Base-by-base conservation (phyloP, 2,329 filamentous ascomycete species). In the Alternaria viburni region DNA sequence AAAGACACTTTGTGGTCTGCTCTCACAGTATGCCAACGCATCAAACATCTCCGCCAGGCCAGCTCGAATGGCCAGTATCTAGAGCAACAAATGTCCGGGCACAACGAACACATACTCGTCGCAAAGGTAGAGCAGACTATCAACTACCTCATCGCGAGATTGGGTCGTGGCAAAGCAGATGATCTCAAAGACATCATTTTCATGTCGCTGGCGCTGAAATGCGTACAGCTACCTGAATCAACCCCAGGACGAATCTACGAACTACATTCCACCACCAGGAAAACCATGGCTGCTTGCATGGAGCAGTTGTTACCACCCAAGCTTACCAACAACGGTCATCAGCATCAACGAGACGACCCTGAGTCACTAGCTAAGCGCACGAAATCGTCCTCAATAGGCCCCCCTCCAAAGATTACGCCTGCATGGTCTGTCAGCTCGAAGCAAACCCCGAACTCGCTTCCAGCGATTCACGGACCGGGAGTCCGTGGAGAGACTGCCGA, bases 1-100 rank as follows among this genome's bases (percentile, higher is more conserved):
- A 70, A 66, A 7, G 77, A 79, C 41, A 62, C 78, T 8, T 52
- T 78, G 3, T 74, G 69, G 66, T 73, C 75, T 3, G 77, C 76
- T 6, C 63, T 79, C 6, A 69, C 67, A 19, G 57, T 77, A 13
- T 80, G 77, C 56, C 71, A 72, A 32, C 69, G 74, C 32, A 72
- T 79, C 56, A 76, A 67, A 49, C n/a, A 61, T 11, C 45, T 57
- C 2, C 57, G 45, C 13, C 57, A 59, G 26, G n/a, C 50, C 15
- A n/a, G 23, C 10, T 17, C 46, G 1, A 10, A 21, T 17, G 28
- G 32, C 3, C 36, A 17, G 30, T 26, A 47, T 10, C 25, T 44
- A 11, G 23, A 43, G 17, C 44, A 59, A 10, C 47, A 23, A 5
- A 36, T 52, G n/a, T 47, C n/a, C 12, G 54, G 26, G 12, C 46